These are phyloP conservation scores for Inonotus obliquus DNA, from an alignment of 1,284 basidiomycete species.

Conservation along the genomic window DNA sequence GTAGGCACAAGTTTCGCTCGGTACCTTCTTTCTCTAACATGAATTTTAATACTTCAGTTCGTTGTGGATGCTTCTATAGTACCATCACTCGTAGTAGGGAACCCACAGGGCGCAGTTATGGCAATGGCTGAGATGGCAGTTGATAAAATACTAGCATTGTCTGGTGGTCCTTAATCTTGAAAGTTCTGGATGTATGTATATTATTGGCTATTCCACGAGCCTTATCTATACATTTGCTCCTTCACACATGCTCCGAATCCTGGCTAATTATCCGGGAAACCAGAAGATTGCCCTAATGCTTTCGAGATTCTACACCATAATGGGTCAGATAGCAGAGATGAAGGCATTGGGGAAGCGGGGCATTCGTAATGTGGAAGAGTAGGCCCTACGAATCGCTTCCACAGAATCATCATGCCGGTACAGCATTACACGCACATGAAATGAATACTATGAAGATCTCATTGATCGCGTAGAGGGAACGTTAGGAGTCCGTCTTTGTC, in stretches of 20 bases:
- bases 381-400: not conserved
- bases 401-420: not conserved
- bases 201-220: not conserved
- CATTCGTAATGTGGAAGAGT: not conserved
- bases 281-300: not conserved
- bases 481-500: slow-evolving; percentile 9
- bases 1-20: slow-evolving; percentile 28
- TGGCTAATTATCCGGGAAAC: not conserved
- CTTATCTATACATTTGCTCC: not conserved
- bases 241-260: not conserved
- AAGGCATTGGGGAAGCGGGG: slow-evolving; percentile 4
- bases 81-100: slow-evolving; percentile 45
- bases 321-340: not conserved
- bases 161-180: slow-evolving; percentile 41
- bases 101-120: slow-evolving; percentile 52
- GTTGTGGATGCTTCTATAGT: slow-evolving; percentile 37
- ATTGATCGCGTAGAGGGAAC: slow-evolving; percentile 11
- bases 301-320: slow-evolving; percentile 12
- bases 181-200: not conserved
- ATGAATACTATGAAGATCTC: not conserved
- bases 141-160: slow-evolving; percentile 47
- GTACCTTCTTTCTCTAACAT: not conserved
- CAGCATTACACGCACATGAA: not conserved
- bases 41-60: slow-evolving; percentile 27
- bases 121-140: slow-evolving; percentile 50